Conservation (phyloP, 768 basidiomycete species). For the Phanerochaete sordida region DNA sequence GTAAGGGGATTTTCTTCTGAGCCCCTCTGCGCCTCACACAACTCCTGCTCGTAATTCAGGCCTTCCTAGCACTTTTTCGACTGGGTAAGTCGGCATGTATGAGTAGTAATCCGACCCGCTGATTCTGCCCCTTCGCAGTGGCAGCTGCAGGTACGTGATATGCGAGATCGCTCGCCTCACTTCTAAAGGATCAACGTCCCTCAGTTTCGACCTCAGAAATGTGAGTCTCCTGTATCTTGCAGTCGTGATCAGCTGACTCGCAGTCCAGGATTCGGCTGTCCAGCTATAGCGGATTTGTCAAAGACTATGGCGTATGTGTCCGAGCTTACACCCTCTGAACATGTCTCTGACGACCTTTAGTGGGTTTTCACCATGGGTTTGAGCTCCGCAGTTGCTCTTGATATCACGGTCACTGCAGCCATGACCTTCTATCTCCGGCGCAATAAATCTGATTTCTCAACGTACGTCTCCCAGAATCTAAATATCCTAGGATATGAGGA, state of each 20-base stretch:
- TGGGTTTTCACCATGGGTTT: slow-evolving; percentile 16
- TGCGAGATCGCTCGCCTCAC: not conserved
- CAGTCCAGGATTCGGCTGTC: slow-evolving; percentile 7
- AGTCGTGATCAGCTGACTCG: not conserved
- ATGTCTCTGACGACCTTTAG: no score
- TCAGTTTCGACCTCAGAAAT: slow-evolving; percentile 14
- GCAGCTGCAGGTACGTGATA: not conserved
- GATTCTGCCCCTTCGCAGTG: not conserved
- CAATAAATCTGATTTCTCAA: slow-evolving; percentile 9
- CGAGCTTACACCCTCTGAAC: no score
- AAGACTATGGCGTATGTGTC: slow-evolving; percentile 9
- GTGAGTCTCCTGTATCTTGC: not conserved
- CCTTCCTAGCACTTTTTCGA: slow-evolving; percentile 10
- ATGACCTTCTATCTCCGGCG: slow-evolving; percentile 3
- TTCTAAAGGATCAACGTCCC: not conserved
- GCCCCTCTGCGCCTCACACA: no score
- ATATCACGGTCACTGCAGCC: slow-evolving; percentile 8
- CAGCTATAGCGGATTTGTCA: slow-evolving; percentile 10
- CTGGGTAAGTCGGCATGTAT: slow-evolving; percentile 8
- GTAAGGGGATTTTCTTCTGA: no score
- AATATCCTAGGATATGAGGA: no score
- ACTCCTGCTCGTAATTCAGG: no score
- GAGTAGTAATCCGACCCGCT: not conserved
- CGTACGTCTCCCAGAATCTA: no score
- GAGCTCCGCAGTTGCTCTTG: slow-evolving; percentile 9